These are phyloP conservation scores for Amanita inopinata DNA, from an alignment of 768 basidiomycete species.

Conservation along the genomic window DNA sequence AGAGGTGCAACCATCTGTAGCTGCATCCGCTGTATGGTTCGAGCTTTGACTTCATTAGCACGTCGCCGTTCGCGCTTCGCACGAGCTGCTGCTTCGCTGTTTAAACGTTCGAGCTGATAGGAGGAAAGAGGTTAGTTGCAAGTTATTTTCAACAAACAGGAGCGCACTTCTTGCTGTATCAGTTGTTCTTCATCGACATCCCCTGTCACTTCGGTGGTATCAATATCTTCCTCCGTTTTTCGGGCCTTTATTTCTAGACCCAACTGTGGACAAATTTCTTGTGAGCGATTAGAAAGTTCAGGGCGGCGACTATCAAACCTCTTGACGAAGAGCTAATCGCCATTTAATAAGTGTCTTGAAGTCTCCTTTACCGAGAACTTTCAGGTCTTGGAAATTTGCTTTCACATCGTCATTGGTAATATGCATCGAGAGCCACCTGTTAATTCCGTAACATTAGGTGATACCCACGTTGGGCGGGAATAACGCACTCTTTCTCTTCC, in stretches of 20 bases:
- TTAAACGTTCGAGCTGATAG: conserved; percentile 71
- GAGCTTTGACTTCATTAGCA: conserved; percentile 80
- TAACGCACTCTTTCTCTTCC: conserved; percentile 71
- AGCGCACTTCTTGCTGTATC: conserved; percentile 75
- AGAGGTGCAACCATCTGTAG: conserved; percentile 96
- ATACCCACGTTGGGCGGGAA: conserved; percentile 4
- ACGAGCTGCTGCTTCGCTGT: conserved; percentile 63
- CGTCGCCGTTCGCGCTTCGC: conserved; percentile 74
- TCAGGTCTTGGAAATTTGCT: conserved; percentile 83
- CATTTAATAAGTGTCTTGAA: conserved; percentile 92
- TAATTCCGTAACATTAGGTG: conserved; percentile 6
- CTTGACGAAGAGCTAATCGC: conserved; percentile 80
- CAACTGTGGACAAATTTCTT: conserved; percentile 32
- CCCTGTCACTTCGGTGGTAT: conserved; percentile 55
- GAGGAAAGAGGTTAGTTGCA: conserved; percentile 7
- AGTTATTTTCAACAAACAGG: background rate
- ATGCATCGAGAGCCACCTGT: conserved; percentile 63
- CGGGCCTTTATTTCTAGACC: conserved; percentile 79
- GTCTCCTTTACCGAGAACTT: conserved; percentile 95
- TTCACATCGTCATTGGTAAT: conserved; percentile 74
- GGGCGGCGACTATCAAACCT: conserved; percentile 42
- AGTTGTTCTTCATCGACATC: conserved; percentile 81
- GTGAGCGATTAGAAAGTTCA: background rate
- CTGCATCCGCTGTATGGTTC: conserved; percentile 91
- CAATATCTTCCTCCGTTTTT: conserved; percentile 64